These are phyloP conservation scores for Exserohilum turcica DNA, from an alignment of 2,329 filamentous ascomycete species.

Conservation along the genomic window DNA sequence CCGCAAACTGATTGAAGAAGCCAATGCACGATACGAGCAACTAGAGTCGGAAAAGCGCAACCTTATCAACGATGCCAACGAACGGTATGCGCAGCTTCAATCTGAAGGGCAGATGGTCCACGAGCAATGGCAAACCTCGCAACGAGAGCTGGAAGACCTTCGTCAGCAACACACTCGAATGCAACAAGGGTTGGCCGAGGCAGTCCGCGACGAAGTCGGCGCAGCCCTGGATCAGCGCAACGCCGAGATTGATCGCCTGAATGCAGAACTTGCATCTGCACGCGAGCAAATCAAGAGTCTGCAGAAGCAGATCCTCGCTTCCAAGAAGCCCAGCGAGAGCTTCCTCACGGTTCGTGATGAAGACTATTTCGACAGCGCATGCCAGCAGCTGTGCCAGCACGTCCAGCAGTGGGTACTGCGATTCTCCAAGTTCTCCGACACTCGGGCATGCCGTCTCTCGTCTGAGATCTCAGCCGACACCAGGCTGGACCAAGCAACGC, in stretches of 20 bases:
- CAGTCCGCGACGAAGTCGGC: slow-evolving; percentile 65
- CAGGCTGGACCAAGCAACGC: slow-evolving; percentile 40
- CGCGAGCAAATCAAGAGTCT: slow-evolving; percentile 64
- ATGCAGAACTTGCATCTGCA: slow-evolving; percentile 76
- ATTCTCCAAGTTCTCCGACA: slow-evolving; percentile 97
- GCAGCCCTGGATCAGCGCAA: slow-evolving; percentile 79
- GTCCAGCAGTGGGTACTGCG: slow-evolving; percentile 97
- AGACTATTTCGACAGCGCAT: slow-evolving; percentile 93
- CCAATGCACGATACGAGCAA: slow-evolving; percentile 70
- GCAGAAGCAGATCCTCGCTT: slow-evolving; percentile 63
- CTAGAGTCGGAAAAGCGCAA: slow-evolving; percentile 70
- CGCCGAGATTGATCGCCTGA: slow-evolving; percentile 77
- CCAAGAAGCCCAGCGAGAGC: slow-evolving; percentile 65
- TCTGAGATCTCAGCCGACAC: slow-evolving; percentile 75
- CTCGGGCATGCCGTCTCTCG: slow-evolving; percentile 81
- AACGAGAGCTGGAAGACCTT: slow-evolving; percentile 71
- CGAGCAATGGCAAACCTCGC: slow-evolving; percentile 62
- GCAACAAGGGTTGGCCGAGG: slow-evolving; percentile 66
- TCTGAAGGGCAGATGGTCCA: slow-evolving; percentile 63
- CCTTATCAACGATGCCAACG: slow-evolving; percentile 75
- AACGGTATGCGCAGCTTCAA: slow-evolving; percentile 71
- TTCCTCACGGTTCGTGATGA: slow-evolving; percentile 84
- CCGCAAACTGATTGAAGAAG: slow-evolving; percentile 73
- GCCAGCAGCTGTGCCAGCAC: slow-evolving; percentile 92
- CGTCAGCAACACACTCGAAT: slow-evolving; percentile 67